phyloP scores from a whole-genome alignment of 2,329 filamentous ascomycete species.

The Trichoderma guizhouense region DNA sequence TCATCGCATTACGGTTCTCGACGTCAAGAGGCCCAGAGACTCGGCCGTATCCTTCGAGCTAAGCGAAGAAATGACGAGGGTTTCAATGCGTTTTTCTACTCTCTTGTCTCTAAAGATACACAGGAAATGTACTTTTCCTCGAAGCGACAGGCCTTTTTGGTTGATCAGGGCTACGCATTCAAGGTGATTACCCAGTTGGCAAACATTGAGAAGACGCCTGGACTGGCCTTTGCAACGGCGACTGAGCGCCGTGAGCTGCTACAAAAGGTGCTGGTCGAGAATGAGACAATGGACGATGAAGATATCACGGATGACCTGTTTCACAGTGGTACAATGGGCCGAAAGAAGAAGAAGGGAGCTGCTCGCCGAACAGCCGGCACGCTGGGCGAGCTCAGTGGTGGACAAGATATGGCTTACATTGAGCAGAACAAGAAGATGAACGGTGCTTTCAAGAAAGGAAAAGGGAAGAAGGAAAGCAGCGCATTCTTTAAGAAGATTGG shows the following conservation, averaged over 20 bases:
- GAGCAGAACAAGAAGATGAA: conserved; percentile 75
- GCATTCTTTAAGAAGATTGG: conserved; percentile 44
- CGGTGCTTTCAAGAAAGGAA: conserved; percentile 37
- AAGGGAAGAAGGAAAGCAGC: conserved; percentile 38
- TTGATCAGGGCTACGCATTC: conserved; percentile 98
- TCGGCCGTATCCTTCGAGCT: conserved; percentile 89
- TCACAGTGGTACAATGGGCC: conserved; percentile 44
- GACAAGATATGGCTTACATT: conserved; percentile 95
- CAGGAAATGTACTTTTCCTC: conserved; percentile 98
- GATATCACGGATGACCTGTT: conserved; percentile 51
- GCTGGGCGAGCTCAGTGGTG: conserved; percentile 81
- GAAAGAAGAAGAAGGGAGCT: conserved; percentile 51
- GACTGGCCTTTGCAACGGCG: conserved; percentile 75
- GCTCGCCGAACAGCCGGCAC: conserved; percentile 80
- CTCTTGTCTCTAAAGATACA: conserved; percentile 93
- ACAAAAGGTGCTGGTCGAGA: conserved; percentile 84
- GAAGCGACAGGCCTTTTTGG: conserved; percentile 92
- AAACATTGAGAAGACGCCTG: conserved; percentile 80
- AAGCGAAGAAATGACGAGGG: conserved; percentile 96
- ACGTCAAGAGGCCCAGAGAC: conserved; percentile 89
- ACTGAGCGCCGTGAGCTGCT: conserved; percentile 81
- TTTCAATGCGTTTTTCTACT: conserved; percentile 99
- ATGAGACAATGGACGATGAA: conserved; percentile 72
- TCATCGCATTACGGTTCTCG: conserved; percentile 97
- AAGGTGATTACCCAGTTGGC: conserved; percentile 96